These are phyloP conservation scores for Wickerhamiella kurtzmanii DNA, from an alignment of 805 yeast species.

Conservation along the genomic window DNA sequence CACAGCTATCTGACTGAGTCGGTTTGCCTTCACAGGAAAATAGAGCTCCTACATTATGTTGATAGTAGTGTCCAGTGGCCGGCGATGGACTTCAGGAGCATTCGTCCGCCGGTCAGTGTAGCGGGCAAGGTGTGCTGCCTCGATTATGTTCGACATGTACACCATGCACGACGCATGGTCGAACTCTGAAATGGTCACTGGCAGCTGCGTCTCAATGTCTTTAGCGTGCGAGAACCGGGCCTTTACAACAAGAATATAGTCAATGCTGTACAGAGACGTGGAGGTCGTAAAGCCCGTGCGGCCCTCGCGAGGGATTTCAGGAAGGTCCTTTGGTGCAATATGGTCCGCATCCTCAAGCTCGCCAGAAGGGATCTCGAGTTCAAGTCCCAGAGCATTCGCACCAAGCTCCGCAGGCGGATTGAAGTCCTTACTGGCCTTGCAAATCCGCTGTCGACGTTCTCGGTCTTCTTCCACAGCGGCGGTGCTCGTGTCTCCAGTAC, in stretches of 20 bases:
- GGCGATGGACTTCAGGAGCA: constrained; percentile 15
- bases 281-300: constrained; percentile 26
- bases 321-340: constrained; percentile 23
- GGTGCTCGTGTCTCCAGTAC: background rate
- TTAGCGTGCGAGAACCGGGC: constrained; percentile 28
- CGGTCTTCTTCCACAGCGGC: constrained; percentile 20
- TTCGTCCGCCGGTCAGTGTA: constrained; percentile 9
- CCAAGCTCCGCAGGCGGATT: constrained; percentile 20
- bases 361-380: constrained; percentile 22
- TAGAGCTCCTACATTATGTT: background rate
- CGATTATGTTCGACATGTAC: constrained; percentile 24
- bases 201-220: constrained; percentile 26
- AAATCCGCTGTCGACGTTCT: constrained; percentile 22
- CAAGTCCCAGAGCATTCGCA: constrained; percentile 19
- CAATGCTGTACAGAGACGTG: constrained; percentile 25
- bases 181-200: constrained; percentile 27
- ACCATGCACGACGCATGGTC: constrained; percentile 25
- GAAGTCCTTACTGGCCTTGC: constrained; percentile 20
- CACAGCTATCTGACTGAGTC: background rate
- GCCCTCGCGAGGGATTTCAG: constrained; percentile 26
- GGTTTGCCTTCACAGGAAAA: too few species aligned
- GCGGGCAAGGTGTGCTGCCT: constrained; percentile 23
- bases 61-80: constrained; percentile 10
- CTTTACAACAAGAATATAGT: constrained; percentile 23
- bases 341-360: constrained; percentile 18